Evolutionary conservation across 2,329 filamentous ascomycete species (phyloP).

Genomic region (Aspergillus sclerotialis): DNA sequence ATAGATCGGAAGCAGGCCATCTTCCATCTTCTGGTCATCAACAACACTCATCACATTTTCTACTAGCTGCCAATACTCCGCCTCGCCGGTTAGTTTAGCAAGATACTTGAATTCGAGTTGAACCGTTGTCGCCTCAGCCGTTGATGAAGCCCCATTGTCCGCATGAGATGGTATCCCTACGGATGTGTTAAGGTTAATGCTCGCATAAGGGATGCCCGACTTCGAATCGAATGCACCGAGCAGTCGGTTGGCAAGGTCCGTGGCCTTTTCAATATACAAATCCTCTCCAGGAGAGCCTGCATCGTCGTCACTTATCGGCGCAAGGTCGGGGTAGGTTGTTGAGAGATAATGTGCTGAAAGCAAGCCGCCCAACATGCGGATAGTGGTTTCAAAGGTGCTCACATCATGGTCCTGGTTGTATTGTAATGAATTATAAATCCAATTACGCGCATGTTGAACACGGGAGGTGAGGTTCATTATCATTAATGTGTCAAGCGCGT

Average conservation of each 20-base stretch:
- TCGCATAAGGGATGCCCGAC: conserved; percentile 83
- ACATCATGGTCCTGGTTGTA: conserved; percentile 94
- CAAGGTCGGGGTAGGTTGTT: conserved; percentile 70
- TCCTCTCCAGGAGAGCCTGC: conserved; percentile 72
- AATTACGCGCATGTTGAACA: conserved; percentile 76
- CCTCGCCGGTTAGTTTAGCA: conserved; percentile 87
- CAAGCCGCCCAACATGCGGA: conserved; percentile 90
- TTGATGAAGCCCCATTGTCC: conserved; percentile 83
- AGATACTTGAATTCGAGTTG: conserved; percentile 98
- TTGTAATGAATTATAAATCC: conserved; percentile 72
- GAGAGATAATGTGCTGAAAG: conserved; percentile 94
- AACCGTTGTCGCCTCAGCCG: conserved; percentile 83
- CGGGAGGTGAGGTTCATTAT: conserved; percentile 93
- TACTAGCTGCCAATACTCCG: conserved; percentile 82
- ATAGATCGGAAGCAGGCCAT: conserved; percentile 87
- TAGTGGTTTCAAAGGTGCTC: conserved; percentile 96
- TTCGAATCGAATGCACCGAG: conserved; percentile 79
- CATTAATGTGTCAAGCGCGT: conserved; percentile 93
- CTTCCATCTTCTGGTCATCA: conserved; percentile 69
- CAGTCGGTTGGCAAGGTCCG: conserved; percentile 81
- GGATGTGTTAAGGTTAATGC: conserved; percentile 74
- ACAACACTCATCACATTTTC: conserved; percentile 90
- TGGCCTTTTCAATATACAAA: conserved; percentile 91
- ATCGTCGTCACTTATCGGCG: conserved; percentile 65
- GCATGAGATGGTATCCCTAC: conserved; percentile 73